Evolutionary conservation across 2,329 filamentous ascomycete genomes (phyloP).

Genomic region (Onygenales sp.): DNA sequence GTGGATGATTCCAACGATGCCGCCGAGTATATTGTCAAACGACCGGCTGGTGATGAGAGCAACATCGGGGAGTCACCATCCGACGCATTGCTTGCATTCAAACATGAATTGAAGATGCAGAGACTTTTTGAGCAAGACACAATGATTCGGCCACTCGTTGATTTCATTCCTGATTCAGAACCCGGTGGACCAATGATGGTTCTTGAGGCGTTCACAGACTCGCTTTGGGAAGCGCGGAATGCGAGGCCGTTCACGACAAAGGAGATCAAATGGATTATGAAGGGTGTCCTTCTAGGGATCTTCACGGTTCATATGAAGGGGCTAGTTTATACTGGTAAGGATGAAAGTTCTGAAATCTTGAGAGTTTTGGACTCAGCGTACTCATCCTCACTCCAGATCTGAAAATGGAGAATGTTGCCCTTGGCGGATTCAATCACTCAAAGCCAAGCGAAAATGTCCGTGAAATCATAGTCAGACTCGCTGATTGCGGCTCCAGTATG

Average conservation of each 20-base stretch:
- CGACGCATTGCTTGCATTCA: constrained; percentile 7
- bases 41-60: constrained; percentile 4
- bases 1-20: constrained; percentile 2
- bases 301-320: constrained; percentile 13
- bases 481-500: constrained; percentile 12
- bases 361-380: neutral
- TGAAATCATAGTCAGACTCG: constrained; percentile 11
- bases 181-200: constrained; percentile 12
- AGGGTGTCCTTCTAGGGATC: constrained; percentile 9
- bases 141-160: constrained; percentile 7
- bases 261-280: constrained; percentile 14
- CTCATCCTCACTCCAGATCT: constrained; percentile 7
- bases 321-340: constrained; percentile 10
- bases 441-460: constrained; percentile 10
- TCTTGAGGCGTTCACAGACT: constrained; percentile 10
- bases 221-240: constrained; percentile 13
- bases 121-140: constrained; percentile 7
- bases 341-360: neutral
- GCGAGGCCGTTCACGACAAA: constrained; percentile 8
- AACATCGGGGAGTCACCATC: neutral
- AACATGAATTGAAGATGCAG: constrained; percentile 11
- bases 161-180: constrained; percentile 9
- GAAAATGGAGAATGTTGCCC: constrained; percentile 13
- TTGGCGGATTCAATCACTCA: constrained; percentile 8
- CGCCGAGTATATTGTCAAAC: constrained; percentile 9